Percentiles rank a stretch among this genome's conserved stretches.
phyloP scores from a whole-genome alignment of 257 asterid genomes.

The Nicotiana tomentosiformis region DNA sequence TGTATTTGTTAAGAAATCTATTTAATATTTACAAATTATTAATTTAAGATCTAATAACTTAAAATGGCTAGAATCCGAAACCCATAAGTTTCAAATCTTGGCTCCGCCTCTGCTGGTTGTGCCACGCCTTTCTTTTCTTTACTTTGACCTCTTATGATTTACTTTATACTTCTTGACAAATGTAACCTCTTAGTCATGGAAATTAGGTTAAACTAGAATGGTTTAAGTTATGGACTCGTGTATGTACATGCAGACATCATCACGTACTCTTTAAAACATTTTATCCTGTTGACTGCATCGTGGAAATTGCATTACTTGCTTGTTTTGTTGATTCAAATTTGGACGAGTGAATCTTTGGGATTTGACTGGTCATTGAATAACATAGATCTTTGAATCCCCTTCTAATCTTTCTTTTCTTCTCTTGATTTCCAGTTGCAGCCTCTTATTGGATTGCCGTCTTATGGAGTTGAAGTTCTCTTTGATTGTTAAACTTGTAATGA shows the following conservation, averaged over 20 bases:
- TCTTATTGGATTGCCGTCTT: neutral
- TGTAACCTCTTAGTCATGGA: neutral
- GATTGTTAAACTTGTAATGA: neutral
- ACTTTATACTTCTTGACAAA: neutral
- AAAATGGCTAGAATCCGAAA: too few species aligned
- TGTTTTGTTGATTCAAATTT: neutral
- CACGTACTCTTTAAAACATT: neutral
- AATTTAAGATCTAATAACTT: too few species aligned
- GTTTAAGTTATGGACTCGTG: neutral
- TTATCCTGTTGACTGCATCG: neutral
- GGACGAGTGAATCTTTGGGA: neutral
- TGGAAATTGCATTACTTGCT: neutral
- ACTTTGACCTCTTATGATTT: neutral
- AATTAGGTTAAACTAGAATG: neutral
- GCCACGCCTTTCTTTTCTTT: neutral
- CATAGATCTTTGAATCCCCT: neutral
- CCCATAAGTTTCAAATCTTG: too few species aligned
- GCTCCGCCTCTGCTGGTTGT: neutral
- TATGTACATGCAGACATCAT: neutral
- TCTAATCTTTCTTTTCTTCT: neutral
- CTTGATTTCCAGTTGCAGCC: neutral
- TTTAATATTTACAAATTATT: too few species aligned
- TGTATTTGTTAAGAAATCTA: too few species aligned
- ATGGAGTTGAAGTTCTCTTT: slow-evolving; percentile 2
- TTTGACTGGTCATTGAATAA: neutral